Conservation (phyloP, 1,139 yeast species). For the Hyphopichia pseudoburtonii region DNA sequence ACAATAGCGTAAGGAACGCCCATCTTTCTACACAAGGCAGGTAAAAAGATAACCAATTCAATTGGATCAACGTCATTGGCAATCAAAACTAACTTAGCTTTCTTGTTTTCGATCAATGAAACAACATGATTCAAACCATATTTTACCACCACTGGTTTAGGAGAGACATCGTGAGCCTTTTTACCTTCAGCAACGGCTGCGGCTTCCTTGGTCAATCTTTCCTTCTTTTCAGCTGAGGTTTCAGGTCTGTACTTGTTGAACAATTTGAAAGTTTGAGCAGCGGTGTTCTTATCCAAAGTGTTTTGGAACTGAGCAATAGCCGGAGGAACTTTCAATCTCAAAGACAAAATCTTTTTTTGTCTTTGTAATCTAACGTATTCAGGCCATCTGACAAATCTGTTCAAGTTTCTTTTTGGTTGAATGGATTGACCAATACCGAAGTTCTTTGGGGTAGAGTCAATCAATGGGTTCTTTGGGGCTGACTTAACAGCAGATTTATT, state of each 20-base stretch:
- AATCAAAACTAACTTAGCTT: constrained; percentile 93
- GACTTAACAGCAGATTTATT: constrained; percentile 46
- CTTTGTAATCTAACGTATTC: constrained; percentile 87
- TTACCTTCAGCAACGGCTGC: constrained; percentile 98
- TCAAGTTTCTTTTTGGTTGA: constrained; percentile 52
- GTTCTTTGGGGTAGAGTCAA: constrained; percentile 41
- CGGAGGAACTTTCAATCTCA: constrained; percentile 99
- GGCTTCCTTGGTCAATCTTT: constrained; percentile 97
- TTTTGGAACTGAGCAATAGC: constrained; percentile 94
- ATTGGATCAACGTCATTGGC: constrained; percentile 99
- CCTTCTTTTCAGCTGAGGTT: constrained; percentile 95
- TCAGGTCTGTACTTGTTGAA: constrained; percentile 99
- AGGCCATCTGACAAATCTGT: constrained; percentile 96
- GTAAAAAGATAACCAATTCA: constrained; percentile 93
- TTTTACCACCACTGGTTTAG: constrained; percentile 94
- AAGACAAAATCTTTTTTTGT: constrained; percentile 91
- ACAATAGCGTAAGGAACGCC: constrained; percentile 98
- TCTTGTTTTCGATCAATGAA: constrained; percentile 94
- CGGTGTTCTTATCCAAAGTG: constrained; percentile 97
- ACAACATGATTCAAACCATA: constrained; percentile 99
- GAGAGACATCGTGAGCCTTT: constrained; percentile 91
- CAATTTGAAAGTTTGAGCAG: constrained; percentile 93
- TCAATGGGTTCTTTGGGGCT: constrained; percentile 38
- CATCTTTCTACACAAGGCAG: constrained; percentile 98
- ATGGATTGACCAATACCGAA: constrained; percentile 44